Evolutionary conservation across 441 rosid genomes (phyloP), one percentile per base, ranked within the genome.

Genomic region (Codiaeum variegatum): DNA sequence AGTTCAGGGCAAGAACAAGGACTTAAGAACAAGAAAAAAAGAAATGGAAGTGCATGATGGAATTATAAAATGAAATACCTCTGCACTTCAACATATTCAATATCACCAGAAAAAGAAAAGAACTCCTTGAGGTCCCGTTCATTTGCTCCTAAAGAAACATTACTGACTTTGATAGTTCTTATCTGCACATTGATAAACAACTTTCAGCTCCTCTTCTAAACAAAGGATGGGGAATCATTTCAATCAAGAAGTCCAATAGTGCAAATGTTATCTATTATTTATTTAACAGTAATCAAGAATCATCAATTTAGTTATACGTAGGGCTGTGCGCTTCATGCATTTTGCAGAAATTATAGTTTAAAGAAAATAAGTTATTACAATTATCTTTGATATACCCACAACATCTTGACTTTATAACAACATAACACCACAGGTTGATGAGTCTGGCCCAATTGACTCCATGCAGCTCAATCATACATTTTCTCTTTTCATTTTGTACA

Each of bases 91-190:
- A 91, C 91, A 82, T 91, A 88, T 74, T 79, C 82, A 70, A 94
- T 91, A 51, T 90, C 93, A 49, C 97, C 98, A 38, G 98, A 91
- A 73, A 90, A 91, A 42, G 97, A 94, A 68, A 91, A 94, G 78
- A 94, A 94, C 79, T 94, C 97, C 78, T 84, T 85, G 75, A 94
- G 81, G 79, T 90, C 96, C 74, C 84, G 72, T 80, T 91, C 90
- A 15, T 88, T 82, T 69, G 91, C 91, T 79, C 82, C 82, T 6
- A 89, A 59, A 70, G 98, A 91, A 81, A 94, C 88, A 64, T 90
- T 91, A 82, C 88, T 84, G 32, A 94, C 94, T 84, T 90, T 90
- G 40, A 93, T 83, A 2, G 97, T 89, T 78, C 76, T 85, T 69
- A 77, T 76, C 97, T 93, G 88, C 85, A 71, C 76, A 12, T 26